Evolutionary conservation across 352 stramenopile genomes (phyloP).

Genomic region (Globisporangium solare): DNA sequence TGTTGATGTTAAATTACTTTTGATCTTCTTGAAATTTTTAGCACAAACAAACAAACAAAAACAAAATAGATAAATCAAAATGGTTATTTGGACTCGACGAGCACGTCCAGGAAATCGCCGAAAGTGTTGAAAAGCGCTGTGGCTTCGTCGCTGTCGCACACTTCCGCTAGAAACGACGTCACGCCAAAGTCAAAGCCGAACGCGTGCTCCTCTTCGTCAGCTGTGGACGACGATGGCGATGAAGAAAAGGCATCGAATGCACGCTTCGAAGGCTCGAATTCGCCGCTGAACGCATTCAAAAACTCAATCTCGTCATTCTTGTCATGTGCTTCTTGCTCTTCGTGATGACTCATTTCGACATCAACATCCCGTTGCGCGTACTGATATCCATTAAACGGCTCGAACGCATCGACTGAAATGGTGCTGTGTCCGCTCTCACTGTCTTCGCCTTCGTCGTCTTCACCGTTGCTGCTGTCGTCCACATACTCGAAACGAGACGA

Average conservation of each 20-base stretch:
- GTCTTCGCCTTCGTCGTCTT: neutral
- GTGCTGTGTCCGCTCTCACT: slow-evolving; percentile 14
- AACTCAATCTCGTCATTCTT: slow-evolving; percentile 15
- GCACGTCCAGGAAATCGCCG: slow-evolving; percentile 61
- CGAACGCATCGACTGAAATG: slow-evolving; percentile 18
- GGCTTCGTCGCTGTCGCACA: slow-evolving; percentile 59
- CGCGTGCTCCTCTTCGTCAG: slow-evolving; percentile 9
- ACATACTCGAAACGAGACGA: slow-evolving; percentile 32
- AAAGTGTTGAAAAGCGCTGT: slow-evolving; percentile 66
- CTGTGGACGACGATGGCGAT: neutral
- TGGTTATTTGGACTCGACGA: slow-evolving; percentile 27
- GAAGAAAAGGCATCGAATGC: neutral
- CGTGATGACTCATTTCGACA: slow-evolving; percentile 16
- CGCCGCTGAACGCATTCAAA: neutral
- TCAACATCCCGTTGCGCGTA: slow-evolving; percentile 5
- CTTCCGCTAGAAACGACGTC: slow-evolving; percentile 38
- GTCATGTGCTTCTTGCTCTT: slow-evolving; percentile 11
- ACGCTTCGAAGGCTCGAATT: neutral
- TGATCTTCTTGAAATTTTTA: neutral
- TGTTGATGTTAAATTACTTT: too few relatives aligned
- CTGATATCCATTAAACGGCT: slow-evolving; percentile 2
- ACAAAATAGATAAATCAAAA: neutral
- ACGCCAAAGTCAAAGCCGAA: slow-evolving; percentile 40
- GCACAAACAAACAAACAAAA: neutral
- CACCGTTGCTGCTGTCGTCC: slow-evolving; percentile 16